Base-by-base conservation (phyloP, 805 yeast species). In the Barnettozyma sucrosica region DNA sequence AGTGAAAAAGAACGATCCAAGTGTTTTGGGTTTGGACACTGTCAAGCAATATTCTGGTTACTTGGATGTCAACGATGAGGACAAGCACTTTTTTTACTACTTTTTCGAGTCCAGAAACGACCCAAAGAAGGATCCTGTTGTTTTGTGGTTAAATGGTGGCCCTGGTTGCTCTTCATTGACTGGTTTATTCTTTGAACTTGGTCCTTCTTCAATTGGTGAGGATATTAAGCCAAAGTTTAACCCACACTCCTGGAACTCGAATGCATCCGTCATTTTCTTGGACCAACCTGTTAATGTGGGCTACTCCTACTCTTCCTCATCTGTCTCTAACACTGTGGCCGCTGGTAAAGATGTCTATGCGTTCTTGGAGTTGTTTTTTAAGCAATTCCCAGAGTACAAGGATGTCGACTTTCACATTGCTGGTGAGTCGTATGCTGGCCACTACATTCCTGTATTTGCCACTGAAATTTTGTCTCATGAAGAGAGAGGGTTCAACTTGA, bases 351-450 rank as follows among this genome's bases (percentile, higher is more conserved):
- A 88, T 58, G 90, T 85, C 20, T 85, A 77, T 62, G 86, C 87
- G 2, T 85, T 88, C 60, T 72, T 88, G 66, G 83, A 83, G 64
- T 75, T 88, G 57, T 87, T 88, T 67, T 87, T 85, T 73, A 74
- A 80, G 60, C 82, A 85, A 61, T 86, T 86, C 73, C 75, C 77
- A 25, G 70, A 77, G 52, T 85, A 78, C 63, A 58, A 61, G 21
- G 63, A 67, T 21, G 70, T 77, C 47, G 78, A 76, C 44, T 87
- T 89, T 77, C 96, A 89, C 66, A 85, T 89, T 63, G 84, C 96
- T 39, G 97, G 97, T 55, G 97, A 89, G 64, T 85, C 95, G 8
- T 89, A 90, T 61, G 97, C 92, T 18, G 97, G 97, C 44, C 95
- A 89, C 63, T 90, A 92, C 68, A 85, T 90, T 55, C 99, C 99